Conservation (phyloP, 78 protist species). For the Speleostelium caveatum region DNA sequence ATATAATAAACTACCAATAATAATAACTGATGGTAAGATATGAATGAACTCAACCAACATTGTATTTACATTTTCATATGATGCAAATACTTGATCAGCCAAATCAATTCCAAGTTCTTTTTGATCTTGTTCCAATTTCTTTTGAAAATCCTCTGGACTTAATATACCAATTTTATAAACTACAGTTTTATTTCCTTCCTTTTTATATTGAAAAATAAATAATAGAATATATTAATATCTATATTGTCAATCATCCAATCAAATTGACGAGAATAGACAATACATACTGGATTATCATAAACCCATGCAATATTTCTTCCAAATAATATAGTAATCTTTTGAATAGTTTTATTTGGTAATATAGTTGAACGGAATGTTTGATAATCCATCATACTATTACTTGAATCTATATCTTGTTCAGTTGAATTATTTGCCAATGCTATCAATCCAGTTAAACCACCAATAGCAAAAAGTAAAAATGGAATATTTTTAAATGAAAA, state of each 20-base stretch:
- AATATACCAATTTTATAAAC: slow-evolving; percentile 1
- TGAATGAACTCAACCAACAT: slow-evolving; percentile 1
- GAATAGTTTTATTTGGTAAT: slow-evolving; percentile 33
- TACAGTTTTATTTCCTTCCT: background rate
- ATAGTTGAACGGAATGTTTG: slow-evolving; percentile 46
- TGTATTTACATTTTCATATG: background rate
- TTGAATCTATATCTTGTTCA: background rate
- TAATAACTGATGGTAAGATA: slow-evolving; percentile 7
- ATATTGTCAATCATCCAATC: background rate
- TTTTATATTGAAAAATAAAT: too few relatives aligned
- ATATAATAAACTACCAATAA: slow-evolving; percentile 30
- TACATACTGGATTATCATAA: too few relatives aligned
- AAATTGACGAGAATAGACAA: background rate
- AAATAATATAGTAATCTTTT: slow-evolving; percentile 4
- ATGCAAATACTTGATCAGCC: slow-evolving; percentile 47
- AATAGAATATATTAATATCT: background rate
- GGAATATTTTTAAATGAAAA: background rate
- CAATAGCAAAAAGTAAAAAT: background rate
- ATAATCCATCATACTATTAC: slow-evolving; percentile 38
- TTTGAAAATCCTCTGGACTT: slow-evolving; percentile 61
- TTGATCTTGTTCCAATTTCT: slow-evolving; percentile 51
- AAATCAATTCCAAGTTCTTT: slow-evolving; percentile 29
- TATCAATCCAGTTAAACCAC: background rate
- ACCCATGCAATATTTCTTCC: background rate
- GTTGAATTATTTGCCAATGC: background rate